These are phyloP conservation scores for Dalbergia cultrata DNA, from an alignment of 306 rosid species.

Conservation along the genomic window DNA sequence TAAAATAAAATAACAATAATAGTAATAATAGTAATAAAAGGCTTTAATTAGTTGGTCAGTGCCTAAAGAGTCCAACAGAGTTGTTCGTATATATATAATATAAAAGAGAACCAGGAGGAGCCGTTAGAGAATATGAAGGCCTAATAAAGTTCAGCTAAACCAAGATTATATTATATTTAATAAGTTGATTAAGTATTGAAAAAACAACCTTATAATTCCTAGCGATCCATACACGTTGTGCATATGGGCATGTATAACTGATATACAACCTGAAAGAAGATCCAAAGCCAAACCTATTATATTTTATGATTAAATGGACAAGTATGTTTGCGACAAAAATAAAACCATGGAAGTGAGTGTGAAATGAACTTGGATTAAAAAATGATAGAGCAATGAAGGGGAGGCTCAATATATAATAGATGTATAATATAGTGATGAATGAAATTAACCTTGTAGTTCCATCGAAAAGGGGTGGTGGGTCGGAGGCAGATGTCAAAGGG, in stretches of 20 bases:
- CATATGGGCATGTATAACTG: conserved; percentile 63
- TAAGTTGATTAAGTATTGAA: not conserved
- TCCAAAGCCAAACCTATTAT: no score
- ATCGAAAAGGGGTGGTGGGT: conserved; percentile 72
- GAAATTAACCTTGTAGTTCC: conserved; percentile 68
- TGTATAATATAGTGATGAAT: not conserved
- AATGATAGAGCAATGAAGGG: not conserved
- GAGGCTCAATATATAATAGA: not conserved
- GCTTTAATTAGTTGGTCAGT: not conserved
- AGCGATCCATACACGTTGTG: conserved; percentile 81
- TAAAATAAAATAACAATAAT: not conserved
- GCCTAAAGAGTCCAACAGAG: not conserved
- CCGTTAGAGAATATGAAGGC: no score
- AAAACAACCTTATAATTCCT: conserved; percentile 75
- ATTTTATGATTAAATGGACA: not conserved
- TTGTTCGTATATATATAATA: not conserved
- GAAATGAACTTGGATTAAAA: not conserved
- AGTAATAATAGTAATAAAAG: not conserved
- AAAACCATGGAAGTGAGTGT: not conserved
- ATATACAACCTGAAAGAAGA: conserved; percentile 59
- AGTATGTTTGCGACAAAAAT: not conserved
- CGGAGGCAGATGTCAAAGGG: conserved; percentile 58
- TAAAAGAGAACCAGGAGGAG: no score
- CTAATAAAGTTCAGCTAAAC: not conserved
- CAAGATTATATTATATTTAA: not conserved